Percentiles rank a stretch among this genome's conserved stretches.
Conservation (phyloP, 108 stramenopile genomes). For the Pseudonitzschia delicatissima region DNA sequence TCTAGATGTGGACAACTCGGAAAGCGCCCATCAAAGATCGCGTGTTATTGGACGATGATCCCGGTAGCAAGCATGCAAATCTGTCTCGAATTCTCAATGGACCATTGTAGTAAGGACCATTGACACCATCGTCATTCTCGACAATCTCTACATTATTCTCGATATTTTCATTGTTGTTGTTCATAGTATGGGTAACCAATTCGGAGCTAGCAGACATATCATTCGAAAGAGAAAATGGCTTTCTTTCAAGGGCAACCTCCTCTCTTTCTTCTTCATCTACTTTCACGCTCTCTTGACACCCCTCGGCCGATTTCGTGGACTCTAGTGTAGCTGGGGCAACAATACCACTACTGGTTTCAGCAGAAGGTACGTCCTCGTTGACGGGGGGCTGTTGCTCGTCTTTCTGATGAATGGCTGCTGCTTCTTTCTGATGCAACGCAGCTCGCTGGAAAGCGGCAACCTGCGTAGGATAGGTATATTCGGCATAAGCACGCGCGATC, state of each 20-base stretch:
- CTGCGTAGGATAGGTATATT: not conserved
- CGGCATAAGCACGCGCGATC: not conserved
- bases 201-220: not conserved
- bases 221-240: not conserved
- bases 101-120: not conserved
- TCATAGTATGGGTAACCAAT: not conserved
- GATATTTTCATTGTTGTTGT: not conserved
- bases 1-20: constrained; percentile 1
- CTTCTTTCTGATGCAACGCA: not conserved
- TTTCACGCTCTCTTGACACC: not conserved
- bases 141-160: not conserved
- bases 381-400: not conserved
- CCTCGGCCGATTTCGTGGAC: not conserved
- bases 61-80: not conserved
- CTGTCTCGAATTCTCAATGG: not conserved
- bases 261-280: not conserved
- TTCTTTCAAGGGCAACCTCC: not conserved
- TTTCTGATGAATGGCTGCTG: not conserved
- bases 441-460: not conserved
- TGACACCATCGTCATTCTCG: not conserved
- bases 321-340: not conserved
- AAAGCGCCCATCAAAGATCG: not conserved
- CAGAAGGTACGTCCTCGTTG: not conserved
- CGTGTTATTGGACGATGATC: not conserved
- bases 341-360: not conserved